Evolutionary conservation across 495 filamentous ascomycete genomes (phyloP).

Genomic region (Cercophora samala): DNA sequence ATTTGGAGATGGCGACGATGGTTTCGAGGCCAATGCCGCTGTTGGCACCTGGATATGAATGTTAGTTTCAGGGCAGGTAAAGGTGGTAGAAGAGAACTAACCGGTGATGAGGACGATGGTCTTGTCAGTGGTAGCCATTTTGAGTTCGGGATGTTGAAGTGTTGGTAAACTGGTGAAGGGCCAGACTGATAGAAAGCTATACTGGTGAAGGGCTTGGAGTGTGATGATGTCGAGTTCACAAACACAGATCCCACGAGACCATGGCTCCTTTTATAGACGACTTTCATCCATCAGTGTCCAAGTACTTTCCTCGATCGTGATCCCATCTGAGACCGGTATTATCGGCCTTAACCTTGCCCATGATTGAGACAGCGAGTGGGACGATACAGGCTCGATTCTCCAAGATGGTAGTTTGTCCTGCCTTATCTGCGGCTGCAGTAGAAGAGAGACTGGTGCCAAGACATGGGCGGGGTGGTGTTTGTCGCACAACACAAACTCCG

Average conservation of each 20-base stretch:
- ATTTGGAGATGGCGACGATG: conserved; percentile 40
- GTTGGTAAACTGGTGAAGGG: neutral
- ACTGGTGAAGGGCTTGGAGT: neutral
- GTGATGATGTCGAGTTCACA: neutral
- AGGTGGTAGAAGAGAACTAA: conserved; percentile 10
- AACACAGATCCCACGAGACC: too few species aligned
- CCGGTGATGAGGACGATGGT: conserved; percentile 39
- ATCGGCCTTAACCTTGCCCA: neutral
- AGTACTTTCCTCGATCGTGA: neutral
- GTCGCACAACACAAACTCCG: neutral
- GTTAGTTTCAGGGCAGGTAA: conserved; percentile 1
- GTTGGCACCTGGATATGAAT: conserved; percentile 36
- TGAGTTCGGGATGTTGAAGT: neutral
- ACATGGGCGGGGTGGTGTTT: neutral
- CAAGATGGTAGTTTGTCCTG: neutral
- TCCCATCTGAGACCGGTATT: neutral
- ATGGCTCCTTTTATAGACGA: neutral
- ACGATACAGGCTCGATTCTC: too few species aligned
- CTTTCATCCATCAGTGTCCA: neutral
- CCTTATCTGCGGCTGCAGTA: neutral
- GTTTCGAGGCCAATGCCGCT: conserved; percentile 51
- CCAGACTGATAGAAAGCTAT: too few species aligned
- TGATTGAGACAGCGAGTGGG: too few species aligned
- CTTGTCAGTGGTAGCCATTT: conserved; percentile 26
- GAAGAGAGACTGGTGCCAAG: neutral